Base-by-base conservation (phyloP, 495 filamentous ascomycete species). In the Penicillium crystallinum region DNA sequence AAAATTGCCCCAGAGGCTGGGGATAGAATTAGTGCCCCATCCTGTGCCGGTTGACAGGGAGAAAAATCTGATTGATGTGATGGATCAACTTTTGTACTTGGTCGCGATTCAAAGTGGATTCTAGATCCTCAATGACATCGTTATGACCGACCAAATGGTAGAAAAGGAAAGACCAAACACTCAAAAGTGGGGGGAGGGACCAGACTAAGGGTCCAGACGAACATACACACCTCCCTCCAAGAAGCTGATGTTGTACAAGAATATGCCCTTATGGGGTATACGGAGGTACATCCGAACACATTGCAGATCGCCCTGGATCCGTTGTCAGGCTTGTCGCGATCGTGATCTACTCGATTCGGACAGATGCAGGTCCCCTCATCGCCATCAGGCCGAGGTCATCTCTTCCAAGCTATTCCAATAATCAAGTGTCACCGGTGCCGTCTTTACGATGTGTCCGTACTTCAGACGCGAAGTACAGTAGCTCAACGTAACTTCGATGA, bases 401-500 rank as follows among this genome's bases (percentile, higher is more conserved):
- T 14, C 25, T 33, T 34, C 8, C 14, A 22, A 12, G 14, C 55
- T 40, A 15, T 21, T 17, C 31, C 42, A 53, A 49, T 40, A 46
- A 7, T 27, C n/a, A 23, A 22, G 33, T 14, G 27, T 25, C 34
- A 31, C 48, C 19, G 37, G 22, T 45, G 36, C 52, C 56, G 40
- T 42, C 18, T 46, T 55, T 61, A 38, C 41, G 52, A 58, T 54
- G 35, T 59, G 36, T 56, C 50, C 34, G 18, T 43, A n/a, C n/a
- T 43, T 49, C 25, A 25, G 33, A 29, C 30, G 19, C n/a, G 23
- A 34, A 38, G 18, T 38, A 15, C 33, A n/a, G 1, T 35, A 3
- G 15, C n/a, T 15, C 6, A 14, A 35, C 41, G 54, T 62, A 65
- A 57, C 49, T 62, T 62, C 56, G 46, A 54, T 54, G 23, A 10